These are phyloP conservation scores for Penicillium sp. DNA, from an alignment of 2,329 filamentous ascomycete species.

Conservation along the genomic window DNA sequence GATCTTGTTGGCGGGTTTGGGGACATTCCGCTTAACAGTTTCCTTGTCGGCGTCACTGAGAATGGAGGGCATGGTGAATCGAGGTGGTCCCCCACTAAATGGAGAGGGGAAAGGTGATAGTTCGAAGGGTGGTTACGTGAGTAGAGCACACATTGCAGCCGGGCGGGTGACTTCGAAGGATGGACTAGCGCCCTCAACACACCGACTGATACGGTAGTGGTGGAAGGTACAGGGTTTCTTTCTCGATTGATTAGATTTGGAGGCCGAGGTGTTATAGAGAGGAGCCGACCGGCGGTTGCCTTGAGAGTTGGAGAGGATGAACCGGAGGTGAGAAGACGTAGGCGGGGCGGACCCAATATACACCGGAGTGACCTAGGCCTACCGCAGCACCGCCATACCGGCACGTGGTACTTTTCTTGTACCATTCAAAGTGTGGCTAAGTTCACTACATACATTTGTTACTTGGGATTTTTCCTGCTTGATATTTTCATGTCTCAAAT, in stretches of 20 bases:
- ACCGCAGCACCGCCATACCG: conserved; percentile 12
- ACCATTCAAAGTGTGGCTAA: conserved; percentile 8
- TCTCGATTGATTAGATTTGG: background rate
- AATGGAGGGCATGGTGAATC: conserved; percentile 58
- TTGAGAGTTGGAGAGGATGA: conserved; percentile 15
- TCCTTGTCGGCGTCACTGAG: conserved; percentile 93
- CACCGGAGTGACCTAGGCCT: conserved; percentile 15
- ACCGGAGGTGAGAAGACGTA: conserved; percentile 12
- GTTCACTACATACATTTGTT: background rate
- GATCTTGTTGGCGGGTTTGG: conserved; percentile 95
- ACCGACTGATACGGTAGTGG: conserved; percentile 8
- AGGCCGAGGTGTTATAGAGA: conserved; percentile 12
- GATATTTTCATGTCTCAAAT: background rate
- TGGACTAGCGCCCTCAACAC: conserved; percentile 17
- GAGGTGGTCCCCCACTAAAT: conserved; percentile 4
- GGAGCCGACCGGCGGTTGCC: conserved; percentile 30
- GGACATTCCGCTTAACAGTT: conserved; percentile 90
- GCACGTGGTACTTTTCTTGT: conserved; percentile 24
- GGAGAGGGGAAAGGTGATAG: conserved; percentile 9
- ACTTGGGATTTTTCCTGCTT: background rate
- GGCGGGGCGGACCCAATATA: conserved; percentile 20
- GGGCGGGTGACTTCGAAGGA: conserved; percentile 13
- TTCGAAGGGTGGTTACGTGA: conserved; percentile 9
- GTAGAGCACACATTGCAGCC: conserved; percentile 21
- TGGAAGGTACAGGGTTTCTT: background rate